Percentiles rank a stretch among this genome's conserved stretches.
Evolutionary conservation across 1,284 basidiomycete species (phyloP).

Genomic region (Ustilago sp.): DNA sequence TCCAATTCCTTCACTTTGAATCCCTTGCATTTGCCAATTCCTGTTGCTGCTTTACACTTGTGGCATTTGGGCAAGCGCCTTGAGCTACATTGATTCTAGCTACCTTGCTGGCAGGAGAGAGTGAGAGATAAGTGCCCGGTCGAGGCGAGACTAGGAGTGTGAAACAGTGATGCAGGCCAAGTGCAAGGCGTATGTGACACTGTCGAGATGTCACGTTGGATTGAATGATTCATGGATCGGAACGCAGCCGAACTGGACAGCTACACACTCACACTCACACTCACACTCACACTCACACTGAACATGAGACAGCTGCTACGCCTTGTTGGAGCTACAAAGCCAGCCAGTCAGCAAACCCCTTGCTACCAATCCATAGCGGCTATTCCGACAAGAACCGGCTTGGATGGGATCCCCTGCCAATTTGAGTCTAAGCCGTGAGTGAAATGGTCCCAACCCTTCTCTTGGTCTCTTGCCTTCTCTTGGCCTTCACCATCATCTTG

Average conservation of each 20-base stretch:
- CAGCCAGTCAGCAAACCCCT: not conserved
- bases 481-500: not conserved
- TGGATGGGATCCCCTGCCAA: too few relatives aligned
- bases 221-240: not conserved
- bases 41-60: not conserved
- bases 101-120: not conserved
- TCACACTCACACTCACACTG: not conserved
- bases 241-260: conserved; percentile 6
- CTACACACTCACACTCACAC: not conserved
- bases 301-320: not conserved
- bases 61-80: not conserved
- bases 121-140: not conserved
- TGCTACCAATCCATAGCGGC: not conserved
- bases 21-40: conserved; percentile 18
- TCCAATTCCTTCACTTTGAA: conserved; percentile 26
- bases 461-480: not conserved
- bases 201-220: too few relatives aligned
- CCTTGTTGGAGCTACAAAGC: not conserved
- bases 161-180: not conserved
- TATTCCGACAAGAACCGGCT: conserved; percentile 11
- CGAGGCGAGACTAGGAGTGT: not conserved
- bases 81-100: not conserved
- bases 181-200: not conserved
- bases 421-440: too few relatives aligned
- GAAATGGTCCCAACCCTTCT: conserved; percentile 1